phyloP scores from a whole-genome alignment of 2,329 filamentous ascomycete species.

The Verticillium alfalfae region DNA sequence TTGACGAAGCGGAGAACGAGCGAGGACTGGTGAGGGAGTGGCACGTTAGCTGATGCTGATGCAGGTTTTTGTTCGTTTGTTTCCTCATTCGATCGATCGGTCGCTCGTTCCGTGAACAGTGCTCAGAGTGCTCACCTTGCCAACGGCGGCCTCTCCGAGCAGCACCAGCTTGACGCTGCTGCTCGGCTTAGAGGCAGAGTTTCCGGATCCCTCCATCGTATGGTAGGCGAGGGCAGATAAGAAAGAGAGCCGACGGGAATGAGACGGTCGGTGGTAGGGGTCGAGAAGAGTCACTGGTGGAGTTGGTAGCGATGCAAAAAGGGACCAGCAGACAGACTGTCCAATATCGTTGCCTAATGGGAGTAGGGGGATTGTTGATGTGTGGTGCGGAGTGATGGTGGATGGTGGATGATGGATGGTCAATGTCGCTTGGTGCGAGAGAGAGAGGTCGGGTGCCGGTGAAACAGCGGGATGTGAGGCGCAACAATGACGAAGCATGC shows the following conservation, averaged over 20 bases:
- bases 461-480: constrained; percentile 12
- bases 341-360: neutral
- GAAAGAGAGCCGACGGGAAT: neutral
- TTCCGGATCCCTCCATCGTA: constrained; percentile 63
- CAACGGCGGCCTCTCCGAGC: constrained; percentile 93
- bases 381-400: neutral
- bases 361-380: neutral
- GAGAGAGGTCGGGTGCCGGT: neutral
- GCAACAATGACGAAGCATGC: constrained; percentile 20
- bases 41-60: constrained; percentile 6
- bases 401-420: neutral
- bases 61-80: too few species aligned
- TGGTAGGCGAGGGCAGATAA: constrained; percentile 4
- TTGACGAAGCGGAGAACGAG: constrained; percentile 98
- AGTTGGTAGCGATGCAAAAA: neutral
- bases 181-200: constrained; percentile 81
- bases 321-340: neutral
- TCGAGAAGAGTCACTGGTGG: neutral
- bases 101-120: too few species aligned
- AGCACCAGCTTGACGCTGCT: constrained; percentile 99
- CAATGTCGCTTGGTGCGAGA: neutral
- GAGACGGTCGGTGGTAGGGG: neutral
- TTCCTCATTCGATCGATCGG: too few species aligned
- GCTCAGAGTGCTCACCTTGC: constrained; percentile 62
- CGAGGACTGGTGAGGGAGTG: constrained; percentile 64